Percentiles rank a stretch among this genome's conserved stretches.
phyloP scores from a whole-genome alignment of 495 filamentous ascomycete genomes.

The Neurospora sp. region DNA sequence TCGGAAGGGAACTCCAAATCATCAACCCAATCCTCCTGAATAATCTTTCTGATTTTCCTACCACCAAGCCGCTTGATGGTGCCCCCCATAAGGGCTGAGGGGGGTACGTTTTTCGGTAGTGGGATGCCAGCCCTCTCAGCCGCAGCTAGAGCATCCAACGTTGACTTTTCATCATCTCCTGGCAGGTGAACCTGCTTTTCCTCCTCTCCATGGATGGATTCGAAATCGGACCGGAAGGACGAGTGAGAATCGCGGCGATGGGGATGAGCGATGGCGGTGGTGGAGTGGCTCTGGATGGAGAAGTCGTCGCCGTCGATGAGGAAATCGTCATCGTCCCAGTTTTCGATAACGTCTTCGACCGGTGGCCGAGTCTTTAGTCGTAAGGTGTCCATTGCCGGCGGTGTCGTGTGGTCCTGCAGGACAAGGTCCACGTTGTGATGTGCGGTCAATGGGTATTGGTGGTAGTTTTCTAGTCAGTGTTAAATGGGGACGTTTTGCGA shows the following conservation, averaged over 20 bases:
- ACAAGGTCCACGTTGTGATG: background rate
- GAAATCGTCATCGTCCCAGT: conserved; percentile 83
- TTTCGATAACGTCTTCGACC: conserved; percentile 57
- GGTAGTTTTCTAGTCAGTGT: background rate
- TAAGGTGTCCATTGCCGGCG: conserved; percentile 44
- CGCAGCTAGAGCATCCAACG: conserved; percentile 72
- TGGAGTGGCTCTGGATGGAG: conserved; percentile 54
- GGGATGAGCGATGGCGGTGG: conserved; percentile 40
- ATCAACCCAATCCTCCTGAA: conserved; percentile 82
- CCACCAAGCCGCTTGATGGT: conserved; percentile 87
- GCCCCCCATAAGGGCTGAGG: conserved; percentile 85
- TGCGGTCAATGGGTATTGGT: background rate
- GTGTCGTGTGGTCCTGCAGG: background rate
- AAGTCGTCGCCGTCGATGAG: conserved; percentile 64
- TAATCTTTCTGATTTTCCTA: conserved; percentile 65
- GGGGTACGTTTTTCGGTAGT: conserved; percentile 79
- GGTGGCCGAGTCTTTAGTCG: conserved; percentile 44
- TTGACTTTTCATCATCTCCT: conserved; percentile 69
- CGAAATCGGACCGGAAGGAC: conserved; percentile 71
- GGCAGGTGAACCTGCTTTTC: conserved; percentile 75
- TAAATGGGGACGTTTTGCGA: conserved; percentile 3
- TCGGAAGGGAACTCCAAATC: conserved; percentile 71
- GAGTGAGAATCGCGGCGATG: conserved; percentile 67
- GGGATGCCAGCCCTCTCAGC: conserved; percentile 86
- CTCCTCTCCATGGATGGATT: conserved; percentile 66